A percentile compares a stretch with the other conserved stretches of the same genome.
These are phyloP conservation scores for Anacardium occidentale DNA, from an alignment of 345 rosid species.

Conservation along the genomic window DNA sequence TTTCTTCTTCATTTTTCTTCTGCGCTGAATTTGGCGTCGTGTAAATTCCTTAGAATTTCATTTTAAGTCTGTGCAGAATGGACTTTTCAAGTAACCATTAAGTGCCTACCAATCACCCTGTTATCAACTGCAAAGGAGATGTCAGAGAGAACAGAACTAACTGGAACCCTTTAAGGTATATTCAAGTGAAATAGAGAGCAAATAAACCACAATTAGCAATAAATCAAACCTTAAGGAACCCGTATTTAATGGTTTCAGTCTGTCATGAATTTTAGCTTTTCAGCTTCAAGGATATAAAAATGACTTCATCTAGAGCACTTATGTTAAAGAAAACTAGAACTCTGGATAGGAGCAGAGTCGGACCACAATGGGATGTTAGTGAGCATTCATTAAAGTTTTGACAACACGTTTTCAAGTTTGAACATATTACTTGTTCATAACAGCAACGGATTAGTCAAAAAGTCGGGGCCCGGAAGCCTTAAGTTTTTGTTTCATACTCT, in stretches of 20 bases:
- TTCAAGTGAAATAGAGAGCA: not conserved
- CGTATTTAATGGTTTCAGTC: too few relatives aligned
- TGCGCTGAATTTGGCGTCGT: not conserved
- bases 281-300: not conserved
- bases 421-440: not conserved
- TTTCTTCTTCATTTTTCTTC: conserved; percentile 25
- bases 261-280: too few relatives aligned
- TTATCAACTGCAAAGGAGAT: not conserved
- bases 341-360: not conserved
- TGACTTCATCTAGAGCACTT: not conserved
- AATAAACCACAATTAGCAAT: not conserved
- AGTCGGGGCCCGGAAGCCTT: not conserved
- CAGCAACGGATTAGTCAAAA: conserved; percentile 18
- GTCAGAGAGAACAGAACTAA: not conserved
- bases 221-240: not conserved
- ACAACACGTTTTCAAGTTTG: not conserved
- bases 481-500: conserved; percentile 14
- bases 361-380: not conserved
- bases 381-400: not conserved
- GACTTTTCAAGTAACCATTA: not conserved
- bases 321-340: too few relatives aligned
- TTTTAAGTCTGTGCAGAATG: conserved; percentile 8
- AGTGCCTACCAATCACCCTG: not conserved
- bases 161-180: too few relatives aligned
- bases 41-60: not conserved